Evolutionary conservation across 805 yeast genomes (phyloP).

Genomic region (Candida suzukii): DNA sequence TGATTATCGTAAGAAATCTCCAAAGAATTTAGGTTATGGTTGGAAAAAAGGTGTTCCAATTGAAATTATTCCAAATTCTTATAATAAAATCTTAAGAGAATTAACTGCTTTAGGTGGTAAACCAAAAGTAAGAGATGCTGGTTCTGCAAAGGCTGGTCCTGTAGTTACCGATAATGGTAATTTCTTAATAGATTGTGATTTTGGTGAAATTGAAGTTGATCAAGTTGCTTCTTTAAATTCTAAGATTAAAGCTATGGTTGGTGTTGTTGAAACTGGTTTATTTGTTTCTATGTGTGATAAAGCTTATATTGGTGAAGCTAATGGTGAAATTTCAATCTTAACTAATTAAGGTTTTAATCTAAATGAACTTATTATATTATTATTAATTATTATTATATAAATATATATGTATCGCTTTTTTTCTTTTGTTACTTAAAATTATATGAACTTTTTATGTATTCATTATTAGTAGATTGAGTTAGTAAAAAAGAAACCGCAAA

Average conservation of each 20-base stretch:
- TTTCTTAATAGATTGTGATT: constrained; percentile 87
- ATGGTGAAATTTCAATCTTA: constrained; percentile 37
- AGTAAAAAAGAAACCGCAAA: too few relatives aligned
- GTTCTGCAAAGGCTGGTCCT: constrained; percentile 93
- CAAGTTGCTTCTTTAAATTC: constrained; percentile 47
- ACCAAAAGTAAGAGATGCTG: constrained; percentile 75
- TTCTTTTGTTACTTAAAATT: too few relatives aligned
- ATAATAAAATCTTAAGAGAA: constrained; percentile 65
- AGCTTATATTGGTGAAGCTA: constrained; percentile 85
- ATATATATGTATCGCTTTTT: too few relatives aligned
- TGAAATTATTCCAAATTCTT: constrained; percentile 88
- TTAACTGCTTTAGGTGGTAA: constrained; percentile 58
- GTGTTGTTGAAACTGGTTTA: constrained; percentile 95
- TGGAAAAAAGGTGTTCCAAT: constrained; percentile 95
- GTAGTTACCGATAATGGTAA: constrained; percentile 94
- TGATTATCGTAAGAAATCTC: constrained; percentile 79
- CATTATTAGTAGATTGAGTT: too few relatives aligned
- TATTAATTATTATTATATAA: too few relatives aligned
- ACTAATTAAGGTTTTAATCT: neutral
- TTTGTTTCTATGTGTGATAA: constrained; percentile 68
- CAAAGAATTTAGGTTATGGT: constrained; percentile 55
- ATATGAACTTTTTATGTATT: too few relatives aligned
- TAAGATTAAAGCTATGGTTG: constrained; percentile 68
- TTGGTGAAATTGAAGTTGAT: constrained; percentile 59
- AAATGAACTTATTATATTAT: too few relatives aligned